Evolutionary conservation across 192 early-diverging fungal genomes (phyloP).

Genomic region (Thamnidium elegans): DNA sequence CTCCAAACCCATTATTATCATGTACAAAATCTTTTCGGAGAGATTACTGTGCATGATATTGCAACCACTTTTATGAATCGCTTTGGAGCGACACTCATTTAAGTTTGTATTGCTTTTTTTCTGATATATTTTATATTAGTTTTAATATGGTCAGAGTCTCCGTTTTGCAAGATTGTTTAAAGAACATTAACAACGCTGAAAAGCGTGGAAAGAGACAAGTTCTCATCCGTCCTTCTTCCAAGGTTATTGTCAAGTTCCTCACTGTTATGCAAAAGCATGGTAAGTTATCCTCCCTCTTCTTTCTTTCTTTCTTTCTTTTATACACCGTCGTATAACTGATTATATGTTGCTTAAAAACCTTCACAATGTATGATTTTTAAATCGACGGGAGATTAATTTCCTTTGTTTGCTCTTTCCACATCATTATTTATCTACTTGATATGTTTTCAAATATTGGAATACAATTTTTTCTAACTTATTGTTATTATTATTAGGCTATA

Average conservation of each 20-base stretch:
- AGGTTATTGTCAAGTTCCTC: slow-evolving; percentile 98
- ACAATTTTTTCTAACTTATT: too few relatives aligned
- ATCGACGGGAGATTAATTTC: slow-evolving; percentile 10
- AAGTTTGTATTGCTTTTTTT: background rate
- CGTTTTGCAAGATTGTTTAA: slow-evolving; percentile 95
- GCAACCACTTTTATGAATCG: slow-evolving; percentile 26
- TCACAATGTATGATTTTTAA: slow-evolving; percentile 16
- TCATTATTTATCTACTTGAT: too few relatives aligned
- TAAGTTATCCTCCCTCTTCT: slow-evolving; percentile 38
- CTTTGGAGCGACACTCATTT: slow-evolving; percentile 28
- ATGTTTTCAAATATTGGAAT: too few relatives aligned
- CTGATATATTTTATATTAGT: slow-evolving; percentile 11
- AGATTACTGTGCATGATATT: slow-evolving; percentile 12
- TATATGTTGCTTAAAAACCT: background rate
- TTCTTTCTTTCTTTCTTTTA: background rate
- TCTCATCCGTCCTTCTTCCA: slow-evolving; percentile 93
- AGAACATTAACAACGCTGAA: slow-evolving; percentile 99
- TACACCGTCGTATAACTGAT: slow-evolving; percentile 14
- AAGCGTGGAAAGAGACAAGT: slow-evolving; percentile 98
- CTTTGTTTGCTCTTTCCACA: slow-evolving; percentile 5
- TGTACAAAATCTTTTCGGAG: background rate
- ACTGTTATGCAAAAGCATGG: slow-evolving; percentile 99
- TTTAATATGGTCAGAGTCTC: slow-evolving; percentile 95
- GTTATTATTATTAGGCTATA: slow-evolving; percentile 68
- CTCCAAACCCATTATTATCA: slow-evolving; percentile 2